These are phyloP conservation scores for Amanita jacksonii DNA, from an alignment of 768 basidiomycete genomes.

Conservation along the genomic window DNA sequence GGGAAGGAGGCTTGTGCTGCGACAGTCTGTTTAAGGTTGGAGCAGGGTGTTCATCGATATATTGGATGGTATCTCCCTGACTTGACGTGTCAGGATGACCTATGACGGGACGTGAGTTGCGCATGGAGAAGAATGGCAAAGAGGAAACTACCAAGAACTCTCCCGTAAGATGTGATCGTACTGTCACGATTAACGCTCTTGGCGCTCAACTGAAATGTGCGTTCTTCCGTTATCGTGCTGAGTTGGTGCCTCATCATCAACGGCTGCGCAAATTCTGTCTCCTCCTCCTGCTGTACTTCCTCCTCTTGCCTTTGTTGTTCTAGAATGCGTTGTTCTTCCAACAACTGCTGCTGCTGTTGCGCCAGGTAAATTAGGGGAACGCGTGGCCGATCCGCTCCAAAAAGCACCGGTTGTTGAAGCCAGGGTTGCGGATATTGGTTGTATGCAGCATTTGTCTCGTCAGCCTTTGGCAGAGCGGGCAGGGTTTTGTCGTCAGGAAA, in stretches of 20 bases:
- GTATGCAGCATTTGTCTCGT: background rate
- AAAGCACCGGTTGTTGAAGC: conserved; percentile 6
- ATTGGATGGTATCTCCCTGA: conserved; percentile 6
- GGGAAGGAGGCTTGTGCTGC: conserved; percentile 46
- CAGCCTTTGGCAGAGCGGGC: conserved; percentile 14
- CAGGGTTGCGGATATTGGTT: conserved; percentile 3
- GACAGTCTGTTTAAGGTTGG: conserved; percentile 59
- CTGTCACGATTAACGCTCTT: conserved; percentile 30
- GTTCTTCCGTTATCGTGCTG: conserved; percentile 55
- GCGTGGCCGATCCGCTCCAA: conserved; percentile 28
- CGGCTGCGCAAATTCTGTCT: background rate
- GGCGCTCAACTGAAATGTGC: conserved; percentile 36
- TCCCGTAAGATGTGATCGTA: conserved; percentile 54
- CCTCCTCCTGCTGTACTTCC: background rate
- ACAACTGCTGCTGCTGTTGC: conserved; percentile 46
- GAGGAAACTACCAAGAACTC: conserved; percentile 40
- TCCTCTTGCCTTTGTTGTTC: background rate
- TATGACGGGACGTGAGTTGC: background rate
- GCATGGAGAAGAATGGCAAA: background rate
- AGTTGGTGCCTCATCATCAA: conserved; percentile 15
- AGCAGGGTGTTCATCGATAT: conserved; percentile 14
- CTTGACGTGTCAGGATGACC: background rate
- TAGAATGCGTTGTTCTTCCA: conserved; percentile 1
- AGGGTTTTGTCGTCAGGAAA: conserved; percentile 12
- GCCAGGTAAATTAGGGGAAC: conserved; percentile 53